A percentile compares a stretch with the other conserved stretches of the same genome.
These are phyloP conservation scores for Dipodascus geniculatus DNA, from an alignment of 805 yeast genomes.

Conservation along the genomic window DNA sequence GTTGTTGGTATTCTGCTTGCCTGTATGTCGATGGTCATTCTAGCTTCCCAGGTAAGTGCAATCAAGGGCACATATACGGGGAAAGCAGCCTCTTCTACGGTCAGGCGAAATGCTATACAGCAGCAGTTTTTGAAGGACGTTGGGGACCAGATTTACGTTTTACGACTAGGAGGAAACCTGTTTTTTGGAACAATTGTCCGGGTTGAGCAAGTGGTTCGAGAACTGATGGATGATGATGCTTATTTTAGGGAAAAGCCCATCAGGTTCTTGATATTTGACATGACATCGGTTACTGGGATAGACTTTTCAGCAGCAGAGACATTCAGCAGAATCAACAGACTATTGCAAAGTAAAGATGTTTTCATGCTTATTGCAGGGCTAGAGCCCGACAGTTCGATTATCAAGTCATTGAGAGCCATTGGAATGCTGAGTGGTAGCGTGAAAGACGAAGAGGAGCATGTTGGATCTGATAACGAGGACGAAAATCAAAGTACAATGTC, in stretches of 20 bases:
- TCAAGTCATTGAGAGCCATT: conserved; percentile 67
- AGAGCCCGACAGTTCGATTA: conserved; percentile 48
- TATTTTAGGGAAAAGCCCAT: conserved; percentile 43
- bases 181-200: conserved; percentile 95
- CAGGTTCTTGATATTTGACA: conserved; percentile 71
- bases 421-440: no score
- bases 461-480: conserved; percentile 15
- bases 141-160: conserved; percentile 81
- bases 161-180: conserved; percentile 77
- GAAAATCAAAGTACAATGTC: conserved; percentile 9
- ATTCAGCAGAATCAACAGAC: conserved; percentile 71
- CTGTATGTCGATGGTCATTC: conserved; percentile 85
- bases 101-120: conserved; percentile 80
- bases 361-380: conserved; percentile 73
- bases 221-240: conserved; percentile 41
- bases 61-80: conserved; percentile 78
- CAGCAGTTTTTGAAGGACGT: conserved; percentile 73
- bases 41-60: conserved; percentile 75
- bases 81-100: conserved; percentile 80
- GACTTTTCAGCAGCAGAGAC: conserved; percentile 97
- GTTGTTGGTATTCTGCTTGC: conserved; percentile 84
- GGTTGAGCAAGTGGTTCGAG: conserved; percentile 64
- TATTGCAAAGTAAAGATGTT: conserved; percentile 56
- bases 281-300: conserved; percentile 63
- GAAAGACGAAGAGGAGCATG: conserved; percentile 18